Percentiles rank a stretch among this genome's conserved stretches.
Conservation (phyloP, 768 basidiomycete genomes). For the Sporobolomyces pararoseus region DNA sequence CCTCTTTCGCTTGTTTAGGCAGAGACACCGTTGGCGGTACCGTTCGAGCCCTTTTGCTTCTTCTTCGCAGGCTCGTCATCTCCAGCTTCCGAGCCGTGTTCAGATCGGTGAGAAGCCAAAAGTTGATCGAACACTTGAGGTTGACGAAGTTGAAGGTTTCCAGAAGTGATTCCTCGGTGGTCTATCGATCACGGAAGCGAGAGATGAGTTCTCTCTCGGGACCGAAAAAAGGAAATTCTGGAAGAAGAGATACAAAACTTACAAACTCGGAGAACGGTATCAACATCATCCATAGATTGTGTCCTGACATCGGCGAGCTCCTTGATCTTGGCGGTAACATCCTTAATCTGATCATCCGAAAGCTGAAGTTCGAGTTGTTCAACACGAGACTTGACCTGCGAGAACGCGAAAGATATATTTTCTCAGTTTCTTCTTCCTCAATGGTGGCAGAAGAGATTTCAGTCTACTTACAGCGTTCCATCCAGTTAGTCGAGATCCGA, state of each 20-base stretch:
- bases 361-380: conserved; percentile 89
- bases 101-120: conserved; percentile 63
- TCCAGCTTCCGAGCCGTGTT: conserved; percentile 33
- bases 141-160: conserved; percentile 89
- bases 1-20: conserved; percentile 1
- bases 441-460: background rate
- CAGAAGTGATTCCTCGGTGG: conserved; percentile 63
- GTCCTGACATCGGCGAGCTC: conserved; percentile 97
- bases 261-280: conserved; percentile 80
- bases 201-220: too few relatives aligned
- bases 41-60: conserved; percentile 36
- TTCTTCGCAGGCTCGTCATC: conserved; percentile 39
- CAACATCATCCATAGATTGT: conserved; percentile 98
- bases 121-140: conserved; percentile 83
- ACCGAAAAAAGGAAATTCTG: too few relatives aligned
- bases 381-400: conserved; percentile 81
- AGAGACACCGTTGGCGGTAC: conserved; percentile 16
- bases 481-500: conserved; percentile 74
- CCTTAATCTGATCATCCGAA: conserved; percentile 92
- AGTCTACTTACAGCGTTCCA: conserved; percentile 76
- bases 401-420: background rate
- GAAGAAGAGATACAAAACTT: background rate
- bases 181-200: conserved; percentile 5
- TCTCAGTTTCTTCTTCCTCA: background rate
- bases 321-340: conserved; percentile 68